A percentile compares a stretch with the other conserved stretches of the same genome.
Evolutionary conservation across 768 basidiomycete genomes (phyloP).

Genomic region (Lactifluus piperatus): DNA sequence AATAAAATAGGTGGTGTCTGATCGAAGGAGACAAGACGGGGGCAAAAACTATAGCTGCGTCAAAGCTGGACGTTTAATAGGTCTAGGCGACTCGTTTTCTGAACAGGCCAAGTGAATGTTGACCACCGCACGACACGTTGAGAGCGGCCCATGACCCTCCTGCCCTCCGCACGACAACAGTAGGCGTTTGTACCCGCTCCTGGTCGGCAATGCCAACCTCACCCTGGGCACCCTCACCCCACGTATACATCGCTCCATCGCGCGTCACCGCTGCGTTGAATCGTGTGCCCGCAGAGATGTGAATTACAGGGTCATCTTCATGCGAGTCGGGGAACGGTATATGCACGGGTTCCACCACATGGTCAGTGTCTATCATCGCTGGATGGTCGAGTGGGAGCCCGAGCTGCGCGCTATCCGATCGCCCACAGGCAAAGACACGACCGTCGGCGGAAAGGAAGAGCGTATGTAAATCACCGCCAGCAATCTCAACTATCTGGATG

Average conservation of each 20-base stretch:
- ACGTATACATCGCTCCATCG: constrained; percentile 61
- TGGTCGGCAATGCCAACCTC: constrained; percentile 54
- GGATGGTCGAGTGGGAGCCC: constrained; percentile 67
- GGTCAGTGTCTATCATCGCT: constrained; percentile 49
- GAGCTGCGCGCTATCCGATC: constrained; percentile 76
- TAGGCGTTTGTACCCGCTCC: constrained; percentile 55
- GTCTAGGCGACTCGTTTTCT: constrained; percentile 15
- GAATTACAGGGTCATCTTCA: constrained; percentile 50
- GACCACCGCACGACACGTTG: constrained; percentile 66
- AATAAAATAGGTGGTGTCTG: constrained; percentile 14
- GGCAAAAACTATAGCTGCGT: not conserved
- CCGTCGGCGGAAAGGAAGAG: constrained; percentile 81
- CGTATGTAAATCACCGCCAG: constrained; percentile 82
- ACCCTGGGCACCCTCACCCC: constrained; percentile 74
- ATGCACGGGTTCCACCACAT: constrained; percentile 55
- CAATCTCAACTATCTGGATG: constrained; percentile 55
- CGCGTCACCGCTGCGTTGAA: constrained; percentile 64
- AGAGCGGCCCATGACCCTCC: constrained; percentile 63
- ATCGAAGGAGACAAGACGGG: not conserved
- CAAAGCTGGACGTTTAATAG: not conserved
- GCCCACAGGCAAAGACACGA: constrained; percentile 79
- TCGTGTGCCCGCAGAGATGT: constrained; percentile 60
- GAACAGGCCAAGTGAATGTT: constrained; percentile 51
- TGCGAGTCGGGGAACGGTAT: constrained; percentile 49
- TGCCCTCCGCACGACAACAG: constrained; percentile 58